phyloP scores from a whole-genome alignment of 345 rosid species.

The Linum usitatissimum region DNA sequence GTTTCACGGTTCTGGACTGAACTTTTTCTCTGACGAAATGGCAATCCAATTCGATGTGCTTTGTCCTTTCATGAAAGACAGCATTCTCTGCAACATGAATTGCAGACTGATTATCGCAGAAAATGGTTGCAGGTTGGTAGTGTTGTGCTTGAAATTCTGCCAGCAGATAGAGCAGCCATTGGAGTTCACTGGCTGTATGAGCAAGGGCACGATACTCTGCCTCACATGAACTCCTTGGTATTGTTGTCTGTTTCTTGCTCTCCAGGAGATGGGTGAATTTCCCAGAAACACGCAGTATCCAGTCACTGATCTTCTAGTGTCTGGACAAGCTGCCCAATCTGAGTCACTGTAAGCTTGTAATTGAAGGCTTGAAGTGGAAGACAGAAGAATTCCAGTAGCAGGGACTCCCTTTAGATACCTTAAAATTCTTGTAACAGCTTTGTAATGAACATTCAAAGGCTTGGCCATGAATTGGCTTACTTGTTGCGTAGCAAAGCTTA shows the following conservation, averaged over 20 bases:
- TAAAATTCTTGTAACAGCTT: background rate
- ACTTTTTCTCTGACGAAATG: too few relatives aligned
- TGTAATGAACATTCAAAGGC: background rate
- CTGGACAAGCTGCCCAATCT: background rate
- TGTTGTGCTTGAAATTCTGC: too few relatives aligned
- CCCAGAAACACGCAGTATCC: background rate
- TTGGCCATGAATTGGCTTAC: background rate
- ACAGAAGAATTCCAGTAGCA: background rate
- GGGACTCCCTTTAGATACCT: background rate
- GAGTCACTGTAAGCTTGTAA: background rate
- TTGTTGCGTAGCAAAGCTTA: background rate
- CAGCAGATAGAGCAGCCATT: too few relatives aligned
- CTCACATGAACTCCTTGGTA: too few relatives aligned
- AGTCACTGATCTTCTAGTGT: background rate
- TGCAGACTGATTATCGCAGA: too few relatives aligned
- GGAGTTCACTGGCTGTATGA: too few relatives aligned
- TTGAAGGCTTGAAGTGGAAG: background rate
- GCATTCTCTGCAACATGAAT: too few relatives aligned
- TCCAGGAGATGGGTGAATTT: background rate
- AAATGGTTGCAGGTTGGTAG: too few relatives aligned
- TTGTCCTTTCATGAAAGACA: too few relatives aligned
- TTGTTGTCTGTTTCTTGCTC: background rate
- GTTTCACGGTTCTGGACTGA: too few relatives aligned
- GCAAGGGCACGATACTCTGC: too few relatives aligned
- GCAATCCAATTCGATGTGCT: too few relatives aligned